phyloP scores from a whole-genome alignment of 2,329 filamentous ascomycete genomes.

The Talaromyces atroroseus region DNA sequence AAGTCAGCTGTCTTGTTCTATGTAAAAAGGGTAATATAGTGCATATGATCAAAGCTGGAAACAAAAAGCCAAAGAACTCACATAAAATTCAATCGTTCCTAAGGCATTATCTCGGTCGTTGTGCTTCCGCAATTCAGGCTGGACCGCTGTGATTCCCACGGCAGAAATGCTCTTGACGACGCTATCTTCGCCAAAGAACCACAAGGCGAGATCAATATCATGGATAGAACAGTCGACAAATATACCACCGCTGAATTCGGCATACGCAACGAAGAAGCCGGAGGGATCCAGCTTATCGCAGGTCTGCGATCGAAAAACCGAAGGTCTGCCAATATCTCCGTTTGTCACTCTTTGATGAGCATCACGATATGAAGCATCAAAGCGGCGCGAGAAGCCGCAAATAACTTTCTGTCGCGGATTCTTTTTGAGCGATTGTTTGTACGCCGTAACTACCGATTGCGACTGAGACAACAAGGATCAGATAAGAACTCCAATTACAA shows the following conservation, averaged over 20 bases:
- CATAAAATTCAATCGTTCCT: constrained; percentile 31
- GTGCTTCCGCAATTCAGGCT: constrained; percentile 27
- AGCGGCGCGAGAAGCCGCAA: constrained; percentile 56
- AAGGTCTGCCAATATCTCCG: constrained; percentile 52
- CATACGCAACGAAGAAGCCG: constrained; percentile 60
- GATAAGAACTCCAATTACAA: not conserved
- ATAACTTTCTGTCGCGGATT: constrained; percentile 54
- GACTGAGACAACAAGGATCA: constrained; percentile 35
- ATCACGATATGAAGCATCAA: constrained; percentile 56
- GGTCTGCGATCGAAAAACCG: constrained; percentile 55
- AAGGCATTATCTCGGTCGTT: constrained; percentile 33
- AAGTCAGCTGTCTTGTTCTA: not conserved
- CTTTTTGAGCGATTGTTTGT: constrained; percentile 41
- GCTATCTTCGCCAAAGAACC: constrained; percentile 22
- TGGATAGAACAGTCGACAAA: constrained; percentile 63
- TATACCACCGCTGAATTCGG: constrained; percentile 56
- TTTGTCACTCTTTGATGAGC: constrained; percentile 45
- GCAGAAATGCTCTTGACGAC: constrained; percentile 29
- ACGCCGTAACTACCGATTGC: constrained; percentile 51
- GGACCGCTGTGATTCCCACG: constrained; percentile 25
- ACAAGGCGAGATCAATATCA: constrained; percentile 54
- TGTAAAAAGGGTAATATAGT: not conserved
- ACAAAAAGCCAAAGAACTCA: too few species aligned
- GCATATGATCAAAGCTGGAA: too few species aligned
- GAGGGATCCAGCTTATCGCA: constrained; percentile 57